phyloP scores from a whole-genome alignment of 148 eudicot species.

The Chenopodium suecicum region DNA sequence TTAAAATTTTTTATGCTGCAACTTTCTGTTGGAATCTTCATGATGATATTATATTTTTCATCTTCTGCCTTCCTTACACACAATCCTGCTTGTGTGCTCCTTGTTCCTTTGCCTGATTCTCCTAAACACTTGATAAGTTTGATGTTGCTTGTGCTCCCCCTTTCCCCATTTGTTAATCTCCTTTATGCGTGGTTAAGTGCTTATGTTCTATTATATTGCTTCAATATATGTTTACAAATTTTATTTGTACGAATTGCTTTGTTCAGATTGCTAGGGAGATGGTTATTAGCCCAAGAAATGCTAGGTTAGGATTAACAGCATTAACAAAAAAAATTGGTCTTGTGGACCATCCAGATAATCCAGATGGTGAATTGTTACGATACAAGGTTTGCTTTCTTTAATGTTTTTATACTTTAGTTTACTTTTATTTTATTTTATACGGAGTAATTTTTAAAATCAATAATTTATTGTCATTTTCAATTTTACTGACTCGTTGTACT shows the following conservation, averaged over 20 bases:
- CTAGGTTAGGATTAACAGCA: constrained; percentile 68
- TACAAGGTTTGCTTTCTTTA: constrained; percentile 47
- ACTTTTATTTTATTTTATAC: no score
- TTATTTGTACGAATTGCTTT: constrained; percentile 5
- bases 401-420: no score
- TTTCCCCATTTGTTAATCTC: background rate
- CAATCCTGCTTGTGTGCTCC: background rate
- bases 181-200: background rate
- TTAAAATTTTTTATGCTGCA: background rate
- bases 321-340: constrained; percentile 66
- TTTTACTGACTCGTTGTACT: constrained; percentile 19
- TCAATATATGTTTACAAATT: background rate
- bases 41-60: no score
- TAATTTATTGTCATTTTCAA: no score
- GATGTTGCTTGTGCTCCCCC: background rate
- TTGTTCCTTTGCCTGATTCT: background rate
- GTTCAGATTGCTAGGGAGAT: constrained; percentile 87
- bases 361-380: constrained; percentile 69
- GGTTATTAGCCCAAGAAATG: constrained; percentile 89
- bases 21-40: no score
- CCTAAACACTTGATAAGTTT: background rate
- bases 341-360: constrained; percentile 55
- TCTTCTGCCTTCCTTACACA: no score
- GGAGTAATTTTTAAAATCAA: no score
- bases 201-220: background rate